phyloP scores from a whole-genome alignment of 106 monocot species.

The Vanilla planifolia region DNA sequence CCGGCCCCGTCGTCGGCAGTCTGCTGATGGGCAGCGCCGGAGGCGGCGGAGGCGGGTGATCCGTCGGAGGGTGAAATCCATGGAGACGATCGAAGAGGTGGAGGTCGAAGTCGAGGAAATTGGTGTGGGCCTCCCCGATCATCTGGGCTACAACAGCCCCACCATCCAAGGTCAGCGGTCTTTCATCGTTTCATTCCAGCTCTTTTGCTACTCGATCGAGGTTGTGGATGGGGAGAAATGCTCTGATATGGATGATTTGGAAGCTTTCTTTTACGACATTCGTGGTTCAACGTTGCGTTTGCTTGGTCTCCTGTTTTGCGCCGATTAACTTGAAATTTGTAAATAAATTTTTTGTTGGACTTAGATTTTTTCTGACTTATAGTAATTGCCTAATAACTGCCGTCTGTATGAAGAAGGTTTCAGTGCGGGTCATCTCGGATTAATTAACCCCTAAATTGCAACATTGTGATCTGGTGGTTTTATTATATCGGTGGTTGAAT shows the following conservation, averaged over 20 bases:
- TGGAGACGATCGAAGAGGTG: constrained; percentile 61
- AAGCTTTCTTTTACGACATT: neutral
- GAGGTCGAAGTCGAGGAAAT: constrained; percentile 13
- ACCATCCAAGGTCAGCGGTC: constrained; percentile 29
- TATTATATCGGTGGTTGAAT: neutral
- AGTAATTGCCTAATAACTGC: too few relatives aligned
- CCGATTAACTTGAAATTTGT: neutral
- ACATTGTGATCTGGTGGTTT: neutral
- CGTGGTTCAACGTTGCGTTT: neutral
- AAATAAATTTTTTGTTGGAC: too few relatives aligned
- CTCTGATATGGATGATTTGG: constrained; percentile 1
- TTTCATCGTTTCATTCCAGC: neutral
- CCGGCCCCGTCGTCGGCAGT: constrained; percentile 7
- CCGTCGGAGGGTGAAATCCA: constrained; percentile 22
- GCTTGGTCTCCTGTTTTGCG: neutral
- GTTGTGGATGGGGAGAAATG: too few relatives aligned
- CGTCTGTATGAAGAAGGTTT: too few relatives aligned
- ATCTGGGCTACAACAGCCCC: constrained; percentile 23
- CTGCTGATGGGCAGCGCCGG: constrained; percentile 8
- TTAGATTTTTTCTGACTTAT: too few relatives aligned
- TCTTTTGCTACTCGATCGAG: neutral
- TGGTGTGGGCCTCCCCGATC: constrained; percentile 1
- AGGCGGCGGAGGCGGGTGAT: constrained; percentile 7
- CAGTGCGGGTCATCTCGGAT: neutral
- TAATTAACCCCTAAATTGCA: neutral